Evolutionary conservation across 345 rosid species (phyloP).

Genomic region (Turritis glabra): DNA sequence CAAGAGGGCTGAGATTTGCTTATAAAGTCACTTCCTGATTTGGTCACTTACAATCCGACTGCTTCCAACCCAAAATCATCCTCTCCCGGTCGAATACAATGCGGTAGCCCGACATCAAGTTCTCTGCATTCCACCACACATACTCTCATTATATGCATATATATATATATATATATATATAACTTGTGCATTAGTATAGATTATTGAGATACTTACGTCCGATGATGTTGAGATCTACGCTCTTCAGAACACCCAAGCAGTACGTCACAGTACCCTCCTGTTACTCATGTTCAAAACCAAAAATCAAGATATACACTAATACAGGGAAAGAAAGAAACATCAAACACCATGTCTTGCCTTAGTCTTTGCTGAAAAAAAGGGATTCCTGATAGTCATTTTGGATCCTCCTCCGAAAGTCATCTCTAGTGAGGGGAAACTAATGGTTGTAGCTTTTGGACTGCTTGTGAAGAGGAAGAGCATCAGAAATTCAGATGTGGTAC

Average conservation of each 20-base stretch:
- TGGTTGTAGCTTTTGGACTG: constrained; percentile 45
- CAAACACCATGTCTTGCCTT: constrained; percentile 23
- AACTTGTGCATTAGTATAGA: constrained; percentile 22
- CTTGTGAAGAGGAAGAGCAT: constrained; percentile 21
- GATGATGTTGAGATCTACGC: constrained; percentile 56
- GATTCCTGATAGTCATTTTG: constrained; percentile 5
- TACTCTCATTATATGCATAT: constrained; percentile 12
- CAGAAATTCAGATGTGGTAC: background rate
- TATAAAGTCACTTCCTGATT: background rate
- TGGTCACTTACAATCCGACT: constrained; percentile 58
- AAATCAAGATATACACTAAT: background rate
- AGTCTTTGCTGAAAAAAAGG: background rate
- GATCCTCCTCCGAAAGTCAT: constrained; percentile 69
- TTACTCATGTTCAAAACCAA: constrained; percentile 6
- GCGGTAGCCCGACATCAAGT: constrained; percentile 67
- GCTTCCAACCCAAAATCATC: constrained; percentile 65
- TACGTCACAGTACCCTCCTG: constrained; percentile 46
- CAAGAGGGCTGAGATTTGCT: constrained; percentile 11
- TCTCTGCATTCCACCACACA: constrained; percentile 51
- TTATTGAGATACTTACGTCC: constrained; percentile 71
- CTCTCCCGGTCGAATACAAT: constrained; percentile 68
- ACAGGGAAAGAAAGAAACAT: background rate
- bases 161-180: background rate
- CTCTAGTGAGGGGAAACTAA: too few relatives aligned
- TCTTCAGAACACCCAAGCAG: constrained; percentile 68